Conservation (phyloP, 495 filamentous ascomycete species). For the Lasiosphaeris hirsuta region DNA sequence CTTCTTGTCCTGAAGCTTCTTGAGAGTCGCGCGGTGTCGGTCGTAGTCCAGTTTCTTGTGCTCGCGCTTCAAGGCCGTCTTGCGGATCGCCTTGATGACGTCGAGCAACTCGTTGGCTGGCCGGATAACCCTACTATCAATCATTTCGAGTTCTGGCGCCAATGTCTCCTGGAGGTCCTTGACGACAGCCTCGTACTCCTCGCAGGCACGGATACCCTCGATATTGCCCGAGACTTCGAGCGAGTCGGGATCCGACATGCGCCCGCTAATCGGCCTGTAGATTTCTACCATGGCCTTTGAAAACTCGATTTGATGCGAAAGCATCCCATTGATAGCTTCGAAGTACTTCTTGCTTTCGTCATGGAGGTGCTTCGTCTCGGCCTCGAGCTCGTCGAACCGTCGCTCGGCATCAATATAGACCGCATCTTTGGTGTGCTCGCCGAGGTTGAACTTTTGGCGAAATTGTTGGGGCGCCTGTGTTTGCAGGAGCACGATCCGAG, state of each 20-base stretch:
- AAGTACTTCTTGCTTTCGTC: slow-evolving; percentile 95
- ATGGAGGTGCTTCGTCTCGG: slow-evolving; percentile 92
- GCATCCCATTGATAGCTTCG: slow-evolving; percentile 96
- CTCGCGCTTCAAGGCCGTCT: slow-evolving; percentile 82
- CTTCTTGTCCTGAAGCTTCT: slow-evolving; percentile 97
- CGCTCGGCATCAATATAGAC: slow-evolving; percentile 94
- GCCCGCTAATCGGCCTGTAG: slow-evolving; percentile 96
- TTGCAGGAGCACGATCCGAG: neutral
- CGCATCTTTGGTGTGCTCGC: slow-evolving; percentile 88
- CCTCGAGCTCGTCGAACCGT: slow-evolving; percentile 90
- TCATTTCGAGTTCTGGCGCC: slow-evolving; percentile 93
- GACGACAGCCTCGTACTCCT: slow-evolving; percentile 93
- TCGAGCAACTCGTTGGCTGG: slow-evolving; percentile 94
- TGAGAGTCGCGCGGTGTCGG: slow-evolving; percentile 72
- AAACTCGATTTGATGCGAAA: slow-evolving; percentile 97
- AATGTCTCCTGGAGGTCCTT: slow-evolving; percentile 85
- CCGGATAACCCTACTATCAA: slow-evolving; percentile 83
- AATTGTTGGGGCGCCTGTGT: slow-evolving; percentile 82
- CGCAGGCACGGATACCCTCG: slow-evolving; percentile 93
- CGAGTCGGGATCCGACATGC: slow-evolving; percentile 88
- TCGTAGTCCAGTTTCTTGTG: slow-evolving; percentile 99
- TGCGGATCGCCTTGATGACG: slow-evolving; percentile 92
- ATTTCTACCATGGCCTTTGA: slow-evolving; percentile 92
- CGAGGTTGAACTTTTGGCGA: slow-evolving; percentile 88
- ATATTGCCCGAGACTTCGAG: slow-evolving; percentile 77